A percentile compares a stretch with the other conserved stretches of the same genome.
Conservation (phyloP, 495 filamentous ascomycete genomes). For the Melanomma pulvis-pyrius region DNA sequence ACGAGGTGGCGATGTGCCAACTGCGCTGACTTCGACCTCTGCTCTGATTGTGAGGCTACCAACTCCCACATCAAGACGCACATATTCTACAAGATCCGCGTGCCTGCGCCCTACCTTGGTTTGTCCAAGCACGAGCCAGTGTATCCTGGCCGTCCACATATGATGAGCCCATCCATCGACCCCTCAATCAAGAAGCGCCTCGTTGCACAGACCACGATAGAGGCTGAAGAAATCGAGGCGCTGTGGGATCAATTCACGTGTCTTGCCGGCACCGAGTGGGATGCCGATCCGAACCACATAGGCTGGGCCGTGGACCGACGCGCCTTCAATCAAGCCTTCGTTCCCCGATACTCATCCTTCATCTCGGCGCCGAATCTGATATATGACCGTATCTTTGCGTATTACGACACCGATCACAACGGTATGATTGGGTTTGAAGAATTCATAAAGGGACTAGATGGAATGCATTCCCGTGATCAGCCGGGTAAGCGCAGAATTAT, state of each 20-base stretch:
- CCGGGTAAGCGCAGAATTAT: constrained; percentile 66
- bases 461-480: constrained; percentile 58
- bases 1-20: constrained; percentile 91
- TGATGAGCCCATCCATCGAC: constrained; percentile 64
- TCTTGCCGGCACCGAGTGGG: constrained; percentile 82
- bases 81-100: constrained; percentile 89
- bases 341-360: constrained; percentile 75
- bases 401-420: constrained; percentile 89
- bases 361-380: constrained; percentile 83
- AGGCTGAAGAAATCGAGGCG: constrained; percentile 82
- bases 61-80: constrained; percentile 92
- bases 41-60: constrained; percentile 39
- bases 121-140: constrained; percentile 32
- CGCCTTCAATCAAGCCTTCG: constrained; percentile 87
- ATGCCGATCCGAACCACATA: constrained; percentile 76
- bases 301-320: constrained; percentile 83
- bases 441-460: constrained; percentile 81
- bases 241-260: constrained; percentile 96
- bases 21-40: constrained; percentile 80
- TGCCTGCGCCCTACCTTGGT: constrained; percentile 70
- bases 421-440: constrained; percentile 92
- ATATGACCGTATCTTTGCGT: constrained; percentile 93
- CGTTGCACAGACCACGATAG: constrained; percentile 72
- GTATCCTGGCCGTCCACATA: constrained; percentile 86
- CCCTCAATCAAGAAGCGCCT: constrained; percentile 64